Evolutionary conservation across 768 basidiomycete species (phyloP), one percentile per base, ranked within the genome.

Genomic region (Xerocomellus chrysenteron): DNA sequence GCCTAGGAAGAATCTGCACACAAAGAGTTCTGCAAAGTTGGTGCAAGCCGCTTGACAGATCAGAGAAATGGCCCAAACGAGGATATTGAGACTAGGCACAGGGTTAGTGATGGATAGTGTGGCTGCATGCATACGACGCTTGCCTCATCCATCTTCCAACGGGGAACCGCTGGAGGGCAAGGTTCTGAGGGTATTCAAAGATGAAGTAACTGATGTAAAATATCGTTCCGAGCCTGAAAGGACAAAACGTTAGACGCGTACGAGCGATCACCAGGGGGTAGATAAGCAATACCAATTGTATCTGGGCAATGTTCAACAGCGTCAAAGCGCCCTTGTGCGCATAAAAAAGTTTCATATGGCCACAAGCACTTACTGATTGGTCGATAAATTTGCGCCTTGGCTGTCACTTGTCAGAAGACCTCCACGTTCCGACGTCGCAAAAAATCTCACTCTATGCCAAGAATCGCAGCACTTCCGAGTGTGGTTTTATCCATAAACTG

Each of bases 131-230:
- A 44, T 12, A 36, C 2, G 30, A 37, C 30, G 47, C 74, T 30
- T 55, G 81, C 88, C 87, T 88, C 84, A 90, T 87, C 88, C 88
- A 90, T 78, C 81, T 87, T 11, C 84, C 88, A 9, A 90, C 87
- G 0, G 87, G 87, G 63, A 88, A 88, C 17, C 81, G 78, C 60
- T 90, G 88, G 6, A 90, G 74, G 0, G 82, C 84, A 10, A 88
- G 69, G 62, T 88, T 89, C 66, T 88, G 88, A 1, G 88, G 88
- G 60, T 86, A 88, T 63, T 88, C 86, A 59, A 90, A 89, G 10
- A 76, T 62, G 12, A 90, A 78, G 62, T 88, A 89, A 63, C 83
- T 82, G 48, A 90, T 66, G 62, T 89, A 90, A 67, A 88, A 88
- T 37, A 89, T 80, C 5, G 87, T 88, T 14, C 88, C 87, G 9